A percentile compares a stretch with the other conserved stretches of the same genome.
phyloP scores from a whole-genome alignment of 345 rosid genomes.

The Dipteronia sinensis region DNA sequence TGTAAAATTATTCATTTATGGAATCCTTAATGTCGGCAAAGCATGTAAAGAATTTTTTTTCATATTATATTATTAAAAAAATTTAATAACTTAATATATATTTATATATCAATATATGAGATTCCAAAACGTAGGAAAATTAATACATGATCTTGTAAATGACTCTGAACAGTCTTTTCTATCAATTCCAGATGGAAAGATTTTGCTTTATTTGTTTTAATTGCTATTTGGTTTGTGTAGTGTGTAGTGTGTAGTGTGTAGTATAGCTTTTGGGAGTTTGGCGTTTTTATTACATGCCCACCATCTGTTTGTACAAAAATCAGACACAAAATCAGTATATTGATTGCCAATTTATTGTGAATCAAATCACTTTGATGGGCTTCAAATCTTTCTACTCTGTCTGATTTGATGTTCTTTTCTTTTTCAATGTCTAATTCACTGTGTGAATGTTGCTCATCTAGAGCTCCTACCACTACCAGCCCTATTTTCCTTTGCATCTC shows the following conservation, averaged over 20 bases:
- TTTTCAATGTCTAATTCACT: not conserved
- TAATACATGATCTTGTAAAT: not conserved
- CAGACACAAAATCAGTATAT: conserved; percentile 9
- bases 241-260: no score
- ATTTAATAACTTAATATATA: no score
- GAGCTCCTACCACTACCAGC: no score
- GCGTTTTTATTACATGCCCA: conserved; percentile 4
- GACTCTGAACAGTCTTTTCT: conserved; percentile 1
- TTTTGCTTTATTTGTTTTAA: not conserved
- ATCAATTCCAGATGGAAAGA: not conserved
- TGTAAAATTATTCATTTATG: no score
- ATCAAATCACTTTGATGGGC: conserved; percentile 11
- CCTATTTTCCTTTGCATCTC: no score
- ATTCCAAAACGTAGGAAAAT: no score
- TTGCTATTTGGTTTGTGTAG: no score
- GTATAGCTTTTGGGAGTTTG: not conserved
- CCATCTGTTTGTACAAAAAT: not conserved
- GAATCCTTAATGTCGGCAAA: no score
- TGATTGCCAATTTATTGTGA: conserved; percentile 3
- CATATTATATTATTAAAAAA: no score
- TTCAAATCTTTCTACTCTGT: conserved; percentile 1
- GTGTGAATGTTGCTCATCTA: not conserved
- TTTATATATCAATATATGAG: no score
- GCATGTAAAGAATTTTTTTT: no score
- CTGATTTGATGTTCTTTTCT: not conserved